Conservation (phyloP, 352 stramenopile species). For the Pythium aquatile region DNA sequence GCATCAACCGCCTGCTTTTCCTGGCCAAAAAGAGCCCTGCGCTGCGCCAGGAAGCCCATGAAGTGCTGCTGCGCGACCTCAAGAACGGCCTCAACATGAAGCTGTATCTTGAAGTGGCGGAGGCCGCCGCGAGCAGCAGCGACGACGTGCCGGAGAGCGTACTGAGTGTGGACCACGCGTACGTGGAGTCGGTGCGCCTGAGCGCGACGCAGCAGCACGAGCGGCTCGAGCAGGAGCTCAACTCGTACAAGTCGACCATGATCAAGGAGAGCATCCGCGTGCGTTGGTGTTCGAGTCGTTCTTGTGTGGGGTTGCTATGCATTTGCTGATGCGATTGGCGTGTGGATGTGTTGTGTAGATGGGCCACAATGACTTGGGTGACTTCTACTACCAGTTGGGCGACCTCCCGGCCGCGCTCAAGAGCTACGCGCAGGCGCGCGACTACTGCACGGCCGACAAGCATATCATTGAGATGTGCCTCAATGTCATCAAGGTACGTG, state of each 20-base stretch:
- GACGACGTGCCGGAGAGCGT: slow-evolving; percentile 38
- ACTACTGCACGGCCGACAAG: slow-evolving; percentile 90
- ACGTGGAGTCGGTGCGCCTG: slow-evolving; percentile 67
- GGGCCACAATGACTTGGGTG: slow-evolving; percentile 84
- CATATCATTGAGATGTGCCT: slow-evolving; percentile 90
- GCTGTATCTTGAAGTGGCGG: slow-evolving; percentile 60
- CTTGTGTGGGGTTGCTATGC: neutral
- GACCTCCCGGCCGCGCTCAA: slow-evolving; percentile 76
- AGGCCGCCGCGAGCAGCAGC: slow-evolving; percentile 27
- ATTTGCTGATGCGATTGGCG: too few species aligned
- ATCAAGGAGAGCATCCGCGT: slow-evolving; percentile 92
- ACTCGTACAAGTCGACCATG: slow-evolving; percentile 91
- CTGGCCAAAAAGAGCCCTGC: slow-evolving; percentile 44
- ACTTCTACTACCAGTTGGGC: slow-evolving; percentile 86
- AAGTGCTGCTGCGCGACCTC: slow-evolving; percentile 58
- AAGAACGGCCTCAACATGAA: slow-evolving; percentile 67
- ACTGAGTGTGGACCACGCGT: slow-evolving; percentile 36
- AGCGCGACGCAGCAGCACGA: slow-evolving; percentile 71
- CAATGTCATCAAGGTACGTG: slow-evolving; percentile 81
- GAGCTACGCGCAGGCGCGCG: slow-evolving; percentile 82
- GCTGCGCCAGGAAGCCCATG: slow-evolving; percentile 49
- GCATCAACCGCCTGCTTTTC: slow-evolving; percentile 73
- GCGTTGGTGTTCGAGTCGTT: slow-evolving; percentile 1
- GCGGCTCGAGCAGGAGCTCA: slow-evolving; percentile 84
- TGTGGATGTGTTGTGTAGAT: slow-evolving; percentile 43